phyloP scores from a whole-genome alignment of 768 basidiomycete species.

The Steccherinum ochraceum region DNA sequence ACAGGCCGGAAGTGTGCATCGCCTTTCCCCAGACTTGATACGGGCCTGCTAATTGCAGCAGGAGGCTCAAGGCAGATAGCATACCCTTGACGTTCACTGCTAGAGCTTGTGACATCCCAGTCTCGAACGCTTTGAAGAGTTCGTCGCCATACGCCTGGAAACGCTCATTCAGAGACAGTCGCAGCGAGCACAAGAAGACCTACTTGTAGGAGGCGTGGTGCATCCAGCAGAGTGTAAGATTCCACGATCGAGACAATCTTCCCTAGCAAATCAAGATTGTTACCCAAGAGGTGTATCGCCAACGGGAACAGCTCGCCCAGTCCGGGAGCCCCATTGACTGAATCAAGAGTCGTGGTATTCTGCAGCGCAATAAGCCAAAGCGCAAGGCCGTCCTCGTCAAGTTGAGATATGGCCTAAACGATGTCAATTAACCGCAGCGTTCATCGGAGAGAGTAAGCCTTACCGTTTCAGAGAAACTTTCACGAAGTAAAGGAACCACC shows the following conservation, averaged over 20 bases:
- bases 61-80: constrained; percentile 49
- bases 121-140: constrained; percentile 50
- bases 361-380: constrained; percentile 72
- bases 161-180: background rate
- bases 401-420: constrained; percentile 51
- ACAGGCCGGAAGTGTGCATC: constrained; percentile 70
- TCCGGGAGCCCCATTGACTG: constrained; percentile 37
- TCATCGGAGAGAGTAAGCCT: constrained; percentile 3
- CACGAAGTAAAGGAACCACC: constrained; percentile 19
- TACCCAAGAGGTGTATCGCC: constrained; percentile 50
- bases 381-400: constrained; percentile 73
- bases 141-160: constrained; percentile 46
- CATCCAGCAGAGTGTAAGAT: constrained; percentile 75
- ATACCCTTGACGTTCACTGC: constrained; percentile 60
- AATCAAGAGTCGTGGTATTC: constrained; percentile 51
- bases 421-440: background rate
- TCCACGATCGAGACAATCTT: constrained; percentile 62
- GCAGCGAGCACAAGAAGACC: too few relatives aligned
- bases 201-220: constrained; percentile 56
- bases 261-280: constrained; percentile 71
- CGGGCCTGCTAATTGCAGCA: constrained; percentile 55
- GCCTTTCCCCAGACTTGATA: constrained; percentile 64
- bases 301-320: constrained; percentile 64
- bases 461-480: constrained; percentile 19
- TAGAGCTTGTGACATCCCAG: constrained; percentile 38